phyloP scores from a whole-genome alignment of 2,329 filamentous ascomycete species.

The Neopestalotiopsis sp. region DNA sequence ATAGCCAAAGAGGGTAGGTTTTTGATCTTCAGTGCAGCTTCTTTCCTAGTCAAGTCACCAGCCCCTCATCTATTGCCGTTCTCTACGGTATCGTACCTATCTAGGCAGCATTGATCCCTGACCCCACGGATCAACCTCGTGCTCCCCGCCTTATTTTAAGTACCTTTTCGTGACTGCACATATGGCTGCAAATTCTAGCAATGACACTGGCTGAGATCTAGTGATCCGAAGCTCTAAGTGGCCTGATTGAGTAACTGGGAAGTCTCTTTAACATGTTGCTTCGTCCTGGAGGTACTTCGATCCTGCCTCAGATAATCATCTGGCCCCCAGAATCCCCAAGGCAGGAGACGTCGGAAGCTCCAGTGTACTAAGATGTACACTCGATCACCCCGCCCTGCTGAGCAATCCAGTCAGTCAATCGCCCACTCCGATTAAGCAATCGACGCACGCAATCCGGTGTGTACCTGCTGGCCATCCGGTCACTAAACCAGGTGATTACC shows the following conservation, averaged over 20 bases:
- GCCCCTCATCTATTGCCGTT: background rate
- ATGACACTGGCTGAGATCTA: background rate
- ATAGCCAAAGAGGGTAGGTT: background rate
- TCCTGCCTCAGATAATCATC: background rate
- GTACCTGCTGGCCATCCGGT: background rate
- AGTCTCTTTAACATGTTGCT: background rate
- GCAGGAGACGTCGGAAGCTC: background rate
- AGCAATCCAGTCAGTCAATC: constrained; percentile 1
- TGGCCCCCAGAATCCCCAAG: background rate
- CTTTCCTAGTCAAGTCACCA: background rate
- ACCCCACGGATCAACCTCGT: constrained; percentile 4
- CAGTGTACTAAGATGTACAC: background rate
- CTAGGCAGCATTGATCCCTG: background rate
- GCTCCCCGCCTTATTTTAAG: background rate
- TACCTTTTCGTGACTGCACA: background rate
- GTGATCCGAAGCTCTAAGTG: background rate
- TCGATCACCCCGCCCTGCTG: background rate
- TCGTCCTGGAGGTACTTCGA: background rate
- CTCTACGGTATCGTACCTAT: background rate
- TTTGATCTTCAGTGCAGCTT: background rate
- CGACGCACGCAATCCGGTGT: background rate
- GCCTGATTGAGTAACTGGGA: background rate
- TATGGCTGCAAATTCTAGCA: too few relatives aligned
- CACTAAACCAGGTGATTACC: background rate
- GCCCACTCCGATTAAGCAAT: background rate